phyloP scores from a whole-genome alignment of 805 yeast species.

The Lipomyces yamanashiensis region DNA sequence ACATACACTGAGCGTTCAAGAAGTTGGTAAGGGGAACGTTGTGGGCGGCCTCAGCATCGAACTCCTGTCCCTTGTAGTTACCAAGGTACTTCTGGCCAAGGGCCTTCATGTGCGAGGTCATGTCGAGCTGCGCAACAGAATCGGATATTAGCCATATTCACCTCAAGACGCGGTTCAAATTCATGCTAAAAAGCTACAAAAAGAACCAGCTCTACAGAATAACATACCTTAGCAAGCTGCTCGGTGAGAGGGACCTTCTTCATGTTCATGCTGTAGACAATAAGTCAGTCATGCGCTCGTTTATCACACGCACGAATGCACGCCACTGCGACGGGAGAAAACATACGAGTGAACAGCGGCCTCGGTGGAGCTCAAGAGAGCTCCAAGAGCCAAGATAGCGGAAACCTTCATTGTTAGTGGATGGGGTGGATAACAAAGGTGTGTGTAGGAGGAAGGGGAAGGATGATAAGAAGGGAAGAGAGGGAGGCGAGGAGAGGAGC shows the following conservation, averaged over 20 bases:
- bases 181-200: background rate
- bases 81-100: constrained; percentile 66
- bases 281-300: background rate
- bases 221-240: constrained; percentile 53
- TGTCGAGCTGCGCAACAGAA: constrained; percentile 29
- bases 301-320: constrained; percentile 3
- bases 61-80: constrained; percentile 49
- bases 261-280: constrained; percentile 58
- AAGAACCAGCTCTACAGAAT: background rate
- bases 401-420: constrained; percentile 33
- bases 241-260: constrained; percentile 63
- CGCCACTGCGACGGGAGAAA: background rate
- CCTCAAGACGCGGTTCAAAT: background rate
- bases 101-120: constrained; percentile 54
- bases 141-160: background rate
- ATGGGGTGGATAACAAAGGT: background rate
- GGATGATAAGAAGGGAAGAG: background rate
- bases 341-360: constrained; percentile 46
- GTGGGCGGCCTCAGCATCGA: constrained; percentile 52
- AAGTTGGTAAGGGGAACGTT: constrained; percentile 90
- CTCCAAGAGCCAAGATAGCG: constrained; percentile 32
- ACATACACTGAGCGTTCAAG: constrained; percentile 76
- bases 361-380: constrained; percentile 35
- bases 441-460: background rate
- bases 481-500: background rate